Evolutionary conservation across 345 rosid species (phyloP).

Genomic region (Lenwebbia sp.): DNA sequence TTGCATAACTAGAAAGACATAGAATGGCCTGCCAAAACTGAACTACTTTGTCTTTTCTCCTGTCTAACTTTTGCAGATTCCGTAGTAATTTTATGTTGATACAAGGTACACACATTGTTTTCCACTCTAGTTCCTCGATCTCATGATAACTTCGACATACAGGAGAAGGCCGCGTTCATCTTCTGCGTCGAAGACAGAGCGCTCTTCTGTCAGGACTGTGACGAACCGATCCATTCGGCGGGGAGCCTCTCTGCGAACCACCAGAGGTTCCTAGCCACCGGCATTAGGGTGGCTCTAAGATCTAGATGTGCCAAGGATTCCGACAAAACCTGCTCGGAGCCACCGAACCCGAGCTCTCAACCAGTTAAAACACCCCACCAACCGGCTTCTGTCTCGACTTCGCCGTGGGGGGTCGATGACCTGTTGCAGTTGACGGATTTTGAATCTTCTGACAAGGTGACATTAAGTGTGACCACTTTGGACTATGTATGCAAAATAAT

Average conservation of each 20-base stretch:
- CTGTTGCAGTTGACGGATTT: slow-evolving; percentile 61
- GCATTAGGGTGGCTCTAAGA: slow-evolving; percentile 71
- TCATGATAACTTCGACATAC: not conserved
- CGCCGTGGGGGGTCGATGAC: slow-evolving; percentile 77
- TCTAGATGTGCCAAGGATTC: slow-evolving; percentile 42
- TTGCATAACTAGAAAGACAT: not conserved
- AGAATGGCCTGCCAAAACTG: not conserved
- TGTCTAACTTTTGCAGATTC: not conserved
- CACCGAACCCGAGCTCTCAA: slow-evolving; percentile 40
- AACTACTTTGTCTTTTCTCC: not conserved
- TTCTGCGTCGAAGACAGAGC: slow-evolving; percentile 99
- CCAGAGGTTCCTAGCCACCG: slow-evolving; percentile 87
- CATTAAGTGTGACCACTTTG: not conserved
- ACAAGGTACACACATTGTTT: not conserved
- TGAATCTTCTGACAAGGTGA: slow-evolving; percentile 65
- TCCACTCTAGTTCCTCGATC: not conserved
- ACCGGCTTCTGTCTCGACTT: slow-evolving; percentile 24
- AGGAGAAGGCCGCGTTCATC: slow-evolving; percentile 95
- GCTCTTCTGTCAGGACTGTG: slow-evolving; percentile 78
- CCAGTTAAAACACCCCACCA: slow-evolving; percentile 24
- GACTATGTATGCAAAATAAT: not conserved
- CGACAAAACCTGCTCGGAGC: slow-evolving; percentile 40
- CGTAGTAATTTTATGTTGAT: not conserved
- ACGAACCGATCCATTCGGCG: slow-evolving; percentile 64
- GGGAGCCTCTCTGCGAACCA: slow-evolving; percentile 82